Conservation (phyloP, 352 stramenopile genomes). For the Globisporangium canariense region DNA sequence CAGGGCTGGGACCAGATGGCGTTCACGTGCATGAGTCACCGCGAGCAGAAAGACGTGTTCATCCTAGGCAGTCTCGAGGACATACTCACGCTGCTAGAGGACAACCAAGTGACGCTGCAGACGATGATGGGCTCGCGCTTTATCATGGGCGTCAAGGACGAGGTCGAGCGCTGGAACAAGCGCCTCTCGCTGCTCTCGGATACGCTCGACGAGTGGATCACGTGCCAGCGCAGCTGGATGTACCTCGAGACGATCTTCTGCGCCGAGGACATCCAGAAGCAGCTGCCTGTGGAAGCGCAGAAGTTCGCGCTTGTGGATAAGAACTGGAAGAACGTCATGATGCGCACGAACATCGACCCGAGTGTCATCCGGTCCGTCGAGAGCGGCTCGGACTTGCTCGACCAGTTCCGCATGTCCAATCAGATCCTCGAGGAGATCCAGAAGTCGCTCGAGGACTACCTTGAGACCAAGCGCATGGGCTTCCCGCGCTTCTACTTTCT, state of each 20-base stretch:
- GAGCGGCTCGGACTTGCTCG: conserved; percentile 61
- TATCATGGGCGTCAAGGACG: conserved; percentile 89
- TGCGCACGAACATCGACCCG: conserved; percentile 69
- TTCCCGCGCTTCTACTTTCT: conserved; percentile 93
- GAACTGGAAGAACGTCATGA: conserved; percentile 85
- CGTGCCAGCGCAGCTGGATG: conserved; percentile 86
- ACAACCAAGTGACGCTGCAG: conserved; percentile 90
- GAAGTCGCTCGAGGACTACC: conserved; percentile 90
- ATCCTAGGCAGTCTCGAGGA: conserved; percentile 91
- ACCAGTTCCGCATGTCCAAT: conserved; percentile 86
- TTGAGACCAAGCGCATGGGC: conserved; percentile 91
- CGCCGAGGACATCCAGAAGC: conserved; percentile 87
- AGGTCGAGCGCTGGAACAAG: conserved; percentile 90
- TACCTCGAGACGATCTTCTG: conserved; percentile 89
- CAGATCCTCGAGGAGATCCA: conserved; percentile 88
- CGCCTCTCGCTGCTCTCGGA: conserved; percentile 80
- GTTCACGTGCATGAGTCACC: conserved; percentile 82
- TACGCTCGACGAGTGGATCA: conserved; percentile 83
- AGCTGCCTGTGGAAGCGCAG: conserved; percentile 80
- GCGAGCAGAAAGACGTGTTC: conserved; percentile 84
- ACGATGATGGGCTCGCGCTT: conserved; percentile 93
- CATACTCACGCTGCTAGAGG: conserved; percentile 86
- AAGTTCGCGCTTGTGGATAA: conserved; percentile 86
- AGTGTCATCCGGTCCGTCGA: conserved; percentile 79
- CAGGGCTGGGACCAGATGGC: conserved; percentile 85